Conservation (phyloP, 306 rosid species). For the Dalbergia oliveri region DNA sequence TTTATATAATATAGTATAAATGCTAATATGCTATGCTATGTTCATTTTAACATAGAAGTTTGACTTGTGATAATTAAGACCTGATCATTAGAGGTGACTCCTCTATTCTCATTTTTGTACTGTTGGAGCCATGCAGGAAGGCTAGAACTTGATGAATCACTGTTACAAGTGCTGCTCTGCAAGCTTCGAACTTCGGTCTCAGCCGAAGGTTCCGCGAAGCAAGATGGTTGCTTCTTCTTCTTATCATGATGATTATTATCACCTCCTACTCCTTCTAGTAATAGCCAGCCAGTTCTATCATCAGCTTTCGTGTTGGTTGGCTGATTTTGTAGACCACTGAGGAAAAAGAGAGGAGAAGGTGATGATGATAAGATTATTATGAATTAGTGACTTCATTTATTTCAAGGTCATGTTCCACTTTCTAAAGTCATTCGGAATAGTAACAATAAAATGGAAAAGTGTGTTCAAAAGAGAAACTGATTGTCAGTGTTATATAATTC, state of each 20-base stretch:
- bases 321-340: conserved; percentile 71
- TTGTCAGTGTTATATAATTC: conserved; percentile 6
- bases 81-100: conserved; percentile 63
- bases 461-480: conserved; percentile 34
- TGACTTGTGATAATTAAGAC: conserved; percentile 53
- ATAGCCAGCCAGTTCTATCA: conserved; percentile 57
- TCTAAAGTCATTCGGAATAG: conserved; percentile 42
- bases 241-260: conserved; percentile 34
- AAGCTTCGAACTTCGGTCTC: conserved; percentile 72
- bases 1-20: background rate
- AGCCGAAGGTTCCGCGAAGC: conserved; percentile 64
- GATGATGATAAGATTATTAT: conserved; percentile 37
- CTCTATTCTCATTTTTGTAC: conserved; percentile 73
- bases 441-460: conserved; percentile 32
- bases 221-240: conserved; percentile 52
- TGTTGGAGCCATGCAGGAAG: conserved; percentile 99
- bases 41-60: conserved; percentile 7
- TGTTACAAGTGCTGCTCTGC: conserved; percentile 58
- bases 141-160: conserved; percentile 69
- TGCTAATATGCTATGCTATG: background rate
- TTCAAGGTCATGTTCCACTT: conserved; percentile 34
- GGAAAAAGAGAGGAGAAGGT: conserved; percentile 20
- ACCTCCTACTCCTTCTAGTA: conserved; percentile 47
- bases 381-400: conserved; percentile 17
- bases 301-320: conserved; percentile 61